Conservation (phyloP, 768 basidiomycete genomes). For the Kwoniella shandongensis region DNA sequence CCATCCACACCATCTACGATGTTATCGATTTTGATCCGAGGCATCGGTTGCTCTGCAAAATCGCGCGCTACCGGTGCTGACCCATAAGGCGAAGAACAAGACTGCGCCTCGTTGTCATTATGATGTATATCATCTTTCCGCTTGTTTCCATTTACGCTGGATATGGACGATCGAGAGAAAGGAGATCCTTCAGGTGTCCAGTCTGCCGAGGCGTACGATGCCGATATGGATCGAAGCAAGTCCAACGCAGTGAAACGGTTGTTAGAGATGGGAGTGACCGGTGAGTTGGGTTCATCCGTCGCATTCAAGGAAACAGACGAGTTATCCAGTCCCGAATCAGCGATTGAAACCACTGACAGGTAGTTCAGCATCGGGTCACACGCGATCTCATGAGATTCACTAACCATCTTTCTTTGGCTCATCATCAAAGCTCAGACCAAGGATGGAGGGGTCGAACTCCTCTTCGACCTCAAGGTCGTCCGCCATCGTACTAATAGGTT, state of each 20-base stretch:
- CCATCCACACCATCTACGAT: not conserved
- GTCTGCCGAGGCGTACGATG: constrained; percentile 9
- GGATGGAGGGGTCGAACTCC: constrained; percentile 19
- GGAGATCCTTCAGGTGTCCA: not conserved
- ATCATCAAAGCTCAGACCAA: constrained; percentile 1
- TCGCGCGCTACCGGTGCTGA: constrained; percentile 4
- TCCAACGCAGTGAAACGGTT: constrained; percentile 7
- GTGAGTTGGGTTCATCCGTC: not conserved
- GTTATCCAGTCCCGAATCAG: not conserved
- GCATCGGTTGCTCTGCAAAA: constrained; percentile 1
- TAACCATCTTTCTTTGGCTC: not conserved
- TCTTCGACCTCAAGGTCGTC: constrained; percentile 17
- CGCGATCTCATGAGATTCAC: not conserved
- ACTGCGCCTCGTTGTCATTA: no score
- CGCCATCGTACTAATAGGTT: not conserved
- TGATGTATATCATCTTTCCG: no score
- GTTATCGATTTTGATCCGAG: not conserved
- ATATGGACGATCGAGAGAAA: not conserved
- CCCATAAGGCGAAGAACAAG: no score
- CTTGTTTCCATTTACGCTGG: no score
- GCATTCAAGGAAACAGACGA: not conserved
- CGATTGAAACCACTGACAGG: not conserved
- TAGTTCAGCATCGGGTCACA: not conserved
- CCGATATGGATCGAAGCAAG: constrained; percentile 12
- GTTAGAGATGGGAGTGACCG: not conserved